phyloP scores from a whole-genome alignment of 2,329 filamentous ascomycete species.

The Pseudogymnoascus sp. region DNA sequence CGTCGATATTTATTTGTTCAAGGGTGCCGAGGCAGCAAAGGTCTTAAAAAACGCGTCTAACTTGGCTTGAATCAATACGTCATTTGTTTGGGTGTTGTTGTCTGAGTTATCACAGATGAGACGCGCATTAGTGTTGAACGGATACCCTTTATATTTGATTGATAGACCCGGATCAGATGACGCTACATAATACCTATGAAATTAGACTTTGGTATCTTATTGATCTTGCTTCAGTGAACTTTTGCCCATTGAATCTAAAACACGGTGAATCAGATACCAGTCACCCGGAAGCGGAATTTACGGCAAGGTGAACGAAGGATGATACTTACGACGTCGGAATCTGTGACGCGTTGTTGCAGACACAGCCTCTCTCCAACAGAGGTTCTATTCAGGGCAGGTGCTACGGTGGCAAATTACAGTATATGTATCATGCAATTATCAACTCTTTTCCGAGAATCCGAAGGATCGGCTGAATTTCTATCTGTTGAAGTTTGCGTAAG shows the following conservation, averaged over 20 bases:
- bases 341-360: not conserved
- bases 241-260: not conserved
- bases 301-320: not conserved
- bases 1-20: constrained; percentile 18
- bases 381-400: not conserved
- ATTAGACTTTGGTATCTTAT: not conserved
- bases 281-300: not conserved
- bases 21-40: not conserved
- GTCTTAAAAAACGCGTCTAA: not conserved
- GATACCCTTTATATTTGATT: not conserved
- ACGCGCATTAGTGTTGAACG: not conserved
- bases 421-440: not conserved
- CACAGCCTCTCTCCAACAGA: not conserved
- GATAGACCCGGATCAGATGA: not conserved
- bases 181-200: not conserved
- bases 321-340: not conserved
- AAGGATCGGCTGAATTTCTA: not conserved
- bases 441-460: not conserved
- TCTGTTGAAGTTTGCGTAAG: not conserved
- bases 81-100: not conserved
- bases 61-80: not conserved
- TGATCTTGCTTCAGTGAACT: not conserved
- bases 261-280: not conserved
- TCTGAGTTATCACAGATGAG: not conserved
- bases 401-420: not conserved